Evolutionary conservation across 2,329 filamentous ascomycete genomes (phyloP).

Genomic region (Simplicillium aogashimaense): DNA sequence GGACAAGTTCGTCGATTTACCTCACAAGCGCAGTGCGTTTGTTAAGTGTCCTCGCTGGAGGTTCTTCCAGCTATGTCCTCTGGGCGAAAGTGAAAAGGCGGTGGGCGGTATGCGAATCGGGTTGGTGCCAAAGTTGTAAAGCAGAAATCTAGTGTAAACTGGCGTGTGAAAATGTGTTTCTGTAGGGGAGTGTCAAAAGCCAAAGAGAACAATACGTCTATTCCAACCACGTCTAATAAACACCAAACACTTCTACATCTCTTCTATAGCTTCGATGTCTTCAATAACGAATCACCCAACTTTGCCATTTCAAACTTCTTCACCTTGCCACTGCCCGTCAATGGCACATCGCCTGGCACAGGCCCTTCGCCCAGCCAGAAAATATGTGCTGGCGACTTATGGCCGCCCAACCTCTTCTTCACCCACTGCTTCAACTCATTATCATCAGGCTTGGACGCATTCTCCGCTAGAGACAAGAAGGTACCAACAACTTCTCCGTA

Average conservation of each 20-base stretch:
- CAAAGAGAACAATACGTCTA: not conserved
- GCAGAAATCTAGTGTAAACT: not conserved
- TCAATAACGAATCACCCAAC: slow-evolving; percentile 43
- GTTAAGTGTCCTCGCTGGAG: slow-evolving; percentile 55
- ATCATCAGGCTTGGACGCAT: slow-evolving; percentile 29
- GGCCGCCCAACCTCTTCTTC: slow-evolving; percentile 47
- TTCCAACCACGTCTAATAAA: not conserved
- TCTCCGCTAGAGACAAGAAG: slow-evolving; percentile 39
- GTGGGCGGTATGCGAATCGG: slow-evolving; percentile 44
- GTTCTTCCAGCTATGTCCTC: slow-evolving; percentile 59
- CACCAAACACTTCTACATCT: not conserved
- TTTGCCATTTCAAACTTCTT: slow-evolving; percentile 56
- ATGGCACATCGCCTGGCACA: slow-evolving; percentile 43
- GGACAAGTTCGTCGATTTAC: slow-evolving; percentile 62
- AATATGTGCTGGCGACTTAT: slow-evolving; percentile 63
- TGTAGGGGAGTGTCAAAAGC: not conserved
- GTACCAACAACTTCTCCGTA: slow-evolving; percentile 66
- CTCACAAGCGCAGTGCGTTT: slow-evolving; percentile 61
- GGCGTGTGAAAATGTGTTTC: not conserved
- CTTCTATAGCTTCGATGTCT: slow-evolving; percentile 35
- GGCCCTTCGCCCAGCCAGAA: slow-evolving; percentile 63
- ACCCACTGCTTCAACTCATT: slow-evolving; percentile 55
- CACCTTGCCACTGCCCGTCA: slow-evolving; percentile 66
- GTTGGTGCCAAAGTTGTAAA: slow-evolving; percentile 42
- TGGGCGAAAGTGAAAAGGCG: slow-evolving; percentile 45